A percentile compares a stretch with the other conserved stretches of the same genome.
phyloP scores from a whole-genome alignment of 2,329 filamentous ascomycete species.

The Penicillium freii region DNA sequence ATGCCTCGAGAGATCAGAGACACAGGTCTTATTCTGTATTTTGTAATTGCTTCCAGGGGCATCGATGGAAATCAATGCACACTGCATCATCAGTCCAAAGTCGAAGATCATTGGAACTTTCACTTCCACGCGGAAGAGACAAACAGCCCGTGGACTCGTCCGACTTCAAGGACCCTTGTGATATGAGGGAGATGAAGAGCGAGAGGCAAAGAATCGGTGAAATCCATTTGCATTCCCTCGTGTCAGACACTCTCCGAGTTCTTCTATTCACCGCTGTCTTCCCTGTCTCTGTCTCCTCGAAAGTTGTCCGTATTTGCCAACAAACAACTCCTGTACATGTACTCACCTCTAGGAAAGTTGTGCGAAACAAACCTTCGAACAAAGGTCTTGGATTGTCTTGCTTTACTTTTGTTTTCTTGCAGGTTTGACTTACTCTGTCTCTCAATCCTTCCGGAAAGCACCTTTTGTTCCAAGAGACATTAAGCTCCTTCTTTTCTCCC shows the following conservation, averaged over 20 bases:
- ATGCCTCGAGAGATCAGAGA: constrained; percentile 32
- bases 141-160: constrained; percentile 22
- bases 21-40: constrained; percentile 9
- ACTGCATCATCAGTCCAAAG: constrained; percentile 23
- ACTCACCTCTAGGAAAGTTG: constrained; percentile 16
- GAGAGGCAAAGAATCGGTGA: constrained; percentile 14
- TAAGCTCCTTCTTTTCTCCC: constrained; percentile 12
- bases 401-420: constrained; percentile 11
- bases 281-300: not conserved
- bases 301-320: constrained; percentile 16
- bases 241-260: constrained; percentile 8
- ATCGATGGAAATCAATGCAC: constrained; percentile 15
- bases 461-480: constrained; percentile 17
- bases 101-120: constrained; percentile 14
- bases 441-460: constrained; percentile 30
- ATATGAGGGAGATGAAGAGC: not conserved
- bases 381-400: constrained; percentile 26
- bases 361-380: constrained; percentile 22
- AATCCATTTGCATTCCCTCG: constrained; percentile 2
- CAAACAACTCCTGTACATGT: constrained; percentile 17
- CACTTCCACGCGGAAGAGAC: constrained; percentile 11
- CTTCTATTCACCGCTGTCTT: constrained; percentile 19
- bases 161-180: constrained; percentile 11
- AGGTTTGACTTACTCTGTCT: constrained; percentile 16
- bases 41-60: constrained; percentile 7